These are phyloP conservation scores for Pseudonitzschia multiseries DNA, from an alignment of 108 stramenopile species.

Conservation along the genomic window DNA sequence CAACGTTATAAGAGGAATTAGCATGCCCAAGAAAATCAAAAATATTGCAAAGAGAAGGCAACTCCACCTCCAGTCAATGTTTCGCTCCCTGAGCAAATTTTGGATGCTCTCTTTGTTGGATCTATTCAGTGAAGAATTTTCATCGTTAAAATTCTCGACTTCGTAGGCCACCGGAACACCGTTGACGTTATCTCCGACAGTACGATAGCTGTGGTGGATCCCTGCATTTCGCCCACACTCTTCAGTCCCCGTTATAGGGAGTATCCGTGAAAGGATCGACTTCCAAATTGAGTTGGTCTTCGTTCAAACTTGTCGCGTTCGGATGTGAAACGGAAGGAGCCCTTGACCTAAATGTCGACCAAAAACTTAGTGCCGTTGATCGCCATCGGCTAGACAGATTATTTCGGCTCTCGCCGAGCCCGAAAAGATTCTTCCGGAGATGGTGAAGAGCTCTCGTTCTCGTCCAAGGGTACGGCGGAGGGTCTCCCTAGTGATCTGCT, in stretches of 20 bases:
- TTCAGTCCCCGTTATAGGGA: background rate
- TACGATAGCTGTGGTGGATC: background rate
- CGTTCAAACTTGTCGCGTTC: background rate
- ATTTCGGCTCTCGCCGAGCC: background rate
- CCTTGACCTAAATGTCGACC: background rate
- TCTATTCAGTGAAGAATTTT: background rate
- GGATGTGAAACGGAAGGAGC: background rate
- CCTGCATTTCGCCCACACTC: background rate
- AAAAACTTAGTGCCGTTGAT: background rate
- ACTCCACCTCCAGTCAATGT: background rate
- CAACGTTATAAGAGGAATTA: slow-evolving; percentile 1
- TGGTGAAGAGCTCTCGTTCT: slow-evolving; percentile 1
- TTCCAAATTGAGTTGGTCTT: background rate
- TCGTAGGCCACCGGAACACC: background rate
- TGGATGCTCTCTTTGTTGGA: background rate
- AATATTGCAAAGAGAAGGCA: slow-evolving; percentile 2
- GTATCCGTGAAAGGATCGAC: background rate
- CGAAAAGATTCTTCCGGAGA: background rate
- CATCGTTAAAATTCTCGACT: background rate
- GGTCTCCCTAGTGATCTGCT: background rate
- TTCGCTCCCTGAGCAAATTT: background rate
- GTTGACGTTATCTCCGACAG: background rate
- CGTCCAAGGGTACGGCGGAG: background rate
- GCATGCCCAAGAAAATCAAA: slow-evolving; percentile 10
- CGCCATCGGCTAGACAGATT: background rate